These are phyloP conservation scores for Macrotyloma uniflorum DNA, from an alignment of 306 rosid genomes.

Conservation along the genomic window DNA sequence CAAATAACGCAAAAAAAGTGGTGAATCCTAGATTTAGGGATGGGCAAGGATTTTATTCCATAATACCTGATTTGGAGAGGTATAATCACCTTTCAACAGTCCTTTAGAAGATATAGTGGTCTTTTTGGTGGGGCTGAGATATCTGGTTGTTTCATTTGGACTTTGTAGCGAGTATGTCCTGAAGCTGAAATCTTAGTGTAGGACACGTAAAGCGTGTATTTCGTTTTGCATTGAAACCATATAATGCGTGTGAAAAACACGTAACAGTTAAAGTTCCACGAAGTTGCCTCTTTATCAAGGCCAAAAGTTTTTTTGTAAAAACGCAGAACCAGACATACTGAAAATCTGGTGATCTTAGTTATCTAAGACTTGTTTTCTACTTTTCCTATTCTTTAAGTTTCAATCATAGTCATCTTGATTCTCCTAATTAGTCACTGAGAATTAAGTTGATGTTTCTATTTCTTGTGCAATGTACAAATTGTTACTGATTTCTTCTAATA, in stretches of 20 bases:
- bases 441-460: slow-evolving; percentile 3
- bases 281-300: neutral
- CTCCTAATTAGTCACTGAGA: neutral
- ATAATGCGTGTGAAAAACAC: neutral
- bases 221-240: neutral
- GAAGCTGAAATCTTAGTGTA: neutral
- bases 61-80: neutral
- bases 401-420: neutral
- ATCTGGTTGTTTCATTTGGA: neutral
- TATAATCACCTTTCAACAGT: neutral
- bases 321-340: neutral
- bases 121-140: neutral
- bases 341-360: neutral
- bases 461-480: neutral
- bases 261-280: neutral
- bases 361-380: neutral
- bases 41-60: neutral
- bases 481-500: neutral
- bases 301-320: neutral
- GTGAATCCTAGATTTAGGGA: slow-evolving; percentile 7
- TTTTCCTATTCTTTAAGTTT: slow-evolving; percentile 2
- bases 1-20: neutral
- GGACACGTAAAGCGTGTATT: neutral
- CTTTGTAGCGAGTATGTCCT: slow-evolving; percentile 1
- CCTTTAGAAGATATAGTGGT: neutral